Conservation (phyloP, 163 green algal genomes). For the Botryococcus braunii region DNA sequence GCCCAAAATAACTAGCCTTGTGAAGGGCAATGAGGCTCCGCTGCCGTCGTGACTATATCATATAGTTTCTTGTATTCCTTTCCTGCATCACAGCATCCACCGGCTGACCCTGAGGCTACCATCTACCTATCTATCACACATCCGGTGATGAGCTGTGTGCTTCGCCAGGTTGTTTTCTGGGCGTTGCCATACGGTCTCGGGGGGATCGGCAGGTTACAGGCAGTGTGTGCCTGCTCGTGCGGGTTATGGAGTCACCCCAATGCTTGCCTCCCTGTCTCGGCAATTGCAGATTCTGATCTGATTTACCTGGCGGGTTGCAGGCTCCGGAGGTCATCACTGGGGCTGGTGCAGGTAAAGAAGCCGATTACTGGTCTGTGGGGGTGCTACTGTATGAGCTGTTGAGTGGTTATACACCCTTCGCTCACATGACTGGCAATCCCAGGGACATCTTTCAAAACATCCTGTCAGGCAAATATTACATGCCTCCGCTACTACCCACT, state of each 20-base stretch:
- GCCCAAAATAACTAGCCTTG: too few relatives aligned
- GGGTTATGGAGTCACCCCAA: too few relatives aligned
- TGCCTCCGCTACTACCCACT: constrained; percentile 61
- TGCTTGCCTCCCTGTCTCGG: background rate
- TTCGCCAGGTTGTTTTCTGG: background rate
- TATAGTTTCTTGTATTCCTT: too few relatives aligned
- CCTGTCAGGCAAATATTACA: constrained; percentile 60
- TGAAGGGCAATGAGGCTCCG: too few relatives aligned
- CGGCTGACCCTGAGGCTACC: too few relatives aligned
- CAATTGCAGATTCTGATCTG: background rate
- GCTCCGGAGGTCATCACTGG: constrained; percentile 60
- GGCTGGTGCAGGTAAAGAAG: constrained; percentile 51
- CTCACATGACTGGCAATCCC: constrained; percentile 50
- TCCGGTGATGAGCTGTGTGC: background rate
- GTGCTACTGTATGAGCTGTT: constrained; percentile 80
- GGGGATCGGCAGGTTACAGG: background rate
- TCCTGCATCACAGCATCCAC: too few relatives aligned
- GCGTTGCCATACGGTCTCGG: background rate
- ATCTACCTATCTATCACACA: constrained; percentile 2
- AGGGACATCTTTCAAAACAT: constrained; percentile 69
- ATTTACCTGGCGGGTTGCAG: constrained; percentile 4
- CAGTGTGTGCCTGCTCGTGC: background rate
- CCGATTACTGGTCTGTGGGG: constrained; percentile 72
- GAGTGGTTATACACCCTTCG: constrained; percentile 68
- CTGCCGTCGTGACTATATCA: too few relatives aligned